Conservation (phyloP, 768 basidiomycete genomes). For the Omphalotus guepiniiformis region DNA sequence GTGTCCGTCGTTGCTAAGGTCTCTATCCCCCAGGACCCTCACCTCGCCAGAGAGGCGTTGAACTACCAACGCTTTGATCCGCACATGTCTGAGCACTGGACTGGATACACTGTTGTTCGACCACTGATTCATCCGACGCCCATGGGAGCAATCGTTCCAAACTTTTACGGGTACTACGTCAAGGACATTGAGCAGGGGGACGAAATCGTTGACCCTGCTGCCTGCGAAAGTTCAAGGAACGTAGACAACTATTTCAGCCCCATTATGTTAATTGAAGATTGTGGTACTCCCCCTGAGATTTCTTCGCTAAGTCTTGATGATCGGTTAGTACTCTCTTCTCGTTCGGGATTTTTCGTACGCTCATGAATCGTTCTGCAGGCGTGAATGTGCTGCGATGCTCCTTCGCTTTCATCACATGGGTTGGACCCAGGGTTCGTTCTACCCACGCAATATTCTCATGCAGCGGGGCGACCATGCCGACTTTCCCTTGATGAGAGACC, state of each 20-base stretch:
- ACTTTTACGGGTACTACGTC: constrained; percentile 62
- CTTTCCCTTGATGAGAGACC: constrained; percentile 2
- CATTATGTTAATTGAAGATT: constrained; percentile 40
- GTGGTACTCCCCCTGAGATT: constrained; percentile 28
- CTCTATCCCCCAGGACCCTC: constrained; percentile 31
- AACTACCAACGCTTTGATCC: constrained; percentile 42
- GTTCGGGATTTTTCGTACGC: background rate
- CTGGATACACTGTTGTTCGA: constrained; percentile 39
- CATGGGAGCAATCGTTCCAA: constrained; percentile 49
- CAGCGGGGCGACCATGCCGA: constrained; percentile 23
- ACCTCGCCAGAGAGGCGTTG: constrained; percentile 35
- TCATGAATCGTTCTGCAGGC: constrained; percentile 15
- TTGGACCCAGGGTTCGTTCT: constrained; percentile 35
- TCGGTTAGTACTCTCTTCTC: constrained; percentile 18
- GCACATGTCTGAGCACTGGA: constrained; percentile 47
- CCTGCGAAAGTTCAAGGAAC: too few species aligned
- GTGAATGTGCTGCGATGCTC: constrained; percentile 38
- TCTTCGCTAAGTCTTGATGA: constrained; percentile 32
- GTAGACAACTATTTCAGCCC: constrained; percentile 28
- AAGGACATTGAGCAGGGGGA: background rate
- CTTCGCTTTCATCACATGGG: constrained; percentile 31
- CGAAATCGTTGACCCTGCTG: background rate
- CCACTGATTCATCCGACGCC: constrained; percentile 43
- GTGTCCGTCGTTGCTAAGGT: constrained; percentile 44
- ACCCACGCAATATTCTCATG: constrained; percentile 32